Conservation (phyloP, 371 early-diverging fungal genomes). For the Mortierella sp. region DNA sequence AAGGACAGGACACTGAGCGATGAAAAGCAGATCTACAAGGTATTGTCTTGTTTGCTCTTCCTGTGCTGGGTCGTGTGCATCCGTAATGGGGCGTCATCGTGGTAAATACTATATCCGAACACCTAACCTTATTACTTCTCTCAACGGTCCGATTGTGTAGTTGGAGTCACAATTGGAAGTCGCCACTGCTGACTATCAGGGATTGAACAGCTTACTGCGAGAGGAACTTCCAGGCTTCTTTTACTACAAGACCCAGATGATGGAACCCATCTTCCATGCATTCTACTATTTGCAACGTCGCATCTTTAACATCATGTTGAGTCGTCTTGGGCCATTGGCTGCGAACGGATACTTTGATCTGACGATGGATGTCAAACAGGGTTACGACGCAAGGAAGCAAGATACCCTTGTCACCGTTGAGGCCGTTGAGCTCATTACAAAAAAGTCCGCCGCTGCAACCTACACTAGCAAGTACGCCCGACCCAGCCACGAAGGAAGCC, state of each 20-base stretch:
- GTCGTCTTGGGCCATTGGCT: constrained; percentile 64
- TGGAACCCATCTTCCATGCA: constrained; percentile 79
- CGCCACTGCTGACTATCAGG: constrained; percentile 80
- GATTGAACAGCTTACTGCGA: constrained; percentile 73
- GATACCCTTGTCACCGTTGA: constrained; percentile 47
- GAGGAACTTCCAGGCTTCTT: constrained; percentile 77
- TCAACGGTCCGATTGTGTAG: constrained; percentile 18
- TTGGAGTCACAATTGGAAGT: constrained; percentile 72
- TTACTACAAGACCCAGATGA: constrained; percentile 63
- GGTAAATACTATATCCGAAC: not conserved
- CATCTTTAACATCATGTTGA: constrained; percentile 67
- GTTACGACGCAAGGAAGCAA: constrained; percentile 42
- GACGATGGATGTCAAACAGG: constrained; percentile 38
- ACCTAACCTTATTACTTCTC: not conserved
- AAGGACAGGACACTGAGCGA: constrained; percentile 73
- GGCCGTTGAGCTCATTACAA: constrained; percentile 41
- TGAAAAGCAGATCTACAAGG: constrained; percentile 78
- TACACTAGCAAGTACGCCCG: constrained; percentile 43
- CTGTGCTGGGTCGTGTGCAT: too few species aligned
- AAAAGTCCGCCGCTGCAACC: constrained; percentile 33
- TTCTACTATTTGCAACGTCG: constrained; percentile 76
- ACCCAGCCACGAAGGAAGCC: constrained; percentile 6
- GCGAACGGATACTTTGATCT: constrained; percentile 51
- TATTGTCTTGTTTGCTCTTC: constrained; percentile 15
- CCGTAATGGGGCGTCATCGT: too few species aligned